Conservation (phyloP, 371 early-diverging fungal species). For the Mortierella sp. region DNA sequence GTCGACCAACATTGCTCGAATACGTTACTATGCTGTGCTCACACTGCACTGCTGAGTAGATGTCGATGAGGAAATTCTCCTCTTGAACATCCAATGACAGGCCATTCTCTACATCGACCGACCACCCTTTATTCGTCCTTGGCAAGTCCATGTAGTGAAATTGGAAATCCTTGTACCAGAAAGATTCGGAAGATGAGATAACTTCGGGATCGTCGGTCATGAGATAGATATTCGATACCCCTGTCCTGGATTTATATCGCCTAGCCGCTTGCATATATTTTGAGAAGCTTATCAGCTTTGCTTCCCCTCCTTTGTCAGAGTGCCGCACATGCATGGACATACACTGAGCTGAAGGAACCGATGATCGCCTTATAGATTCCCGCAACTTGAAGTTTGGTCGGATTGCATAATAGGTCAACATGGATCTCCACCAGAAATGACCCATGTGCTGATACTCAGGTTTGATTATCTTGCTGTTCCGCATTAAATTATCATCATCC, state of each 20-base stretch:
- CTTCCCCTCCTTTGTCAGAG: conserved; percentile 7
- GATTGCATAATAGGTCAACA: conserved; percentile 19
- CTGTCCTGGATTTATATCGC: background rate
- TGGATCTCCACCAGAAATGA: conserved; percentile 31
- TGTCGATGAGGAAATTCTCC: conserved; percentile 10
- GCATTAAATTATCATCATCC: background rate
- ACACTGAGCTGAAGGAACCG: background rate
- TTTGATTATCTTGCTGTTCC: background rate
- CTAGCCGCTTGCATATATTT: conserved; percentile 15
- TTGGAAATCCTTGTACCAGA: background rate
- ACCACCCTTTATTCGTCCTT: conserved; percentile 22
- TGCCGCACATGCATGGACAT: conserved; percentile 26
- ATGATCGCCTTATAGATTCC: background rate
- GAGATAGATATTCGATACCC: conserved; percentile 14
- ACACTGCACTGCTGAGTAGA: conserved; percentile 21
- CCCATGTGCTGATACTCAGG: conserved; percentile 17
- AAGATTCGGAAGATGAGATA: conserved; percentile 8
- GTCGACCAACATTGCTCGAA: conserved; percentile 24
- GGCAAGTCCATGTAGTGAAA: conserved; percentile 3
- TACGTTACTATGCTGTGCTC: conserved; percentile 23
- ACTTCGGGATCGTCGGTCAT: conserved; percentile 28
- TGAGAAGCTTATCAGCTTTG: background rate
- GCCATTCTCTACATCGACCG: background rate
- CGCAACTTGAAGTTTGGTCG: conserved; percentile 11
- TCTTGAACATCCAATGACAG: conserved; percentile 9